Evolutionary conservation across 495 filamentous ascomycete genomes (phyloP).

Genomic region (Tuber magnatum): DNA sequence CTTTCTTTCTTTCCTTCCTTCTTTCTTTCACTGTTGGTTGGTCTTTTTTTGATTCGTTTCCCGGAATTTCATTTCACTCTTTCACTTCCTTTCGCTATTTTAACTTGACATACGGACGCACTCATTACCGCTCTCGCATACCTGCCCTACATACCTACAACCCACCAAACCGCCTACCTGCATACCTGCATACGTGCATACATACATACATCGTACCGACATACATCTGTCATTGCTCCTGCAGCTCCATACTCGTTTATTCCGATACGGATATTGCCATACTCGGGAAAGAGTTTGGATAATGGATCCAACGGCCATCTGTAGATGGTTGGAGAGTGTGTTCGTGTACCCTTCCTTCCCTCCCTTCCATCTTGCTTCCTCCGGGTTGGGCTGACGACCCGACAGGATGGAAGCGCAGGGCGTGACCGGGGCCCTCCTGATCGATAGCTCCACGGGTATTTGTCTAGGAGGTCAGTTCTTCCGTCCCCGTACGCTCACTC

Average conservation of each 20-base stretch:
- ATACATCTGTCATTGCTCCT: background rate
- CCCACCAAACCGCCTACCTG: background rate
- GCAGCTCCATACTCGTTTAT: background rate
- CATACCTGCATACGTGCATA: background rate
- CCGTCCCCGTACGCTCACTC: background rate
- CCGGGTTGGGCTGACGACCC: background rate
- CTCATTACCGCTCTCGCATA: background rate
- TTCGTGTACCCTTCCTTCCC: conserved; percentile 9
- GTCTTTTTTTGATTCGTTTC: background rate
- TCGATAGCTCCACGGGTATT: conserved; percentile 38
- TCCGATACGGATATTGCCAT: background rate
- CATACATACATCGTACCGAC: background rate
- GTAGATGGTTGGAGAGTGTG: conserved; percentile 38
- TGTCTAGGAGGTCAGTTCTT: conserved; percentile 37
- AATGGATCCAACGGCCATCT: conserved; percentile 39
- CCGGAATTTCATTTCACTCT: conserved; percentile 1
- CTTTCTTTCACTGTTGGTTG: conserved; percentile 7
- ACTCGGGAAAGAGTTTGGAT: background rate
- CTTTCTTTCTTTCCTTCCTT: background rate
- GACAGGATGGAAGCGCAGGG: conserved; percentile 39
- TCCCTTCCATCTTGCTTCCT: background rate
- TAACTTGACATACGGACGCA: conserved; percentile 4
- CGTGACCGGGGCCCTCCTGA: conserved; percentile 41
- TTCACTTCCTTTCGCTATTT: conserved; percentile 5
- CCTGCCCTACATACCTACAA: conserved; percentile 1